Evolutionary conservation across 2,329 filamentous ascomycete genomes (phyloP).

Genomic region (Claviceps sp.): DNA sequence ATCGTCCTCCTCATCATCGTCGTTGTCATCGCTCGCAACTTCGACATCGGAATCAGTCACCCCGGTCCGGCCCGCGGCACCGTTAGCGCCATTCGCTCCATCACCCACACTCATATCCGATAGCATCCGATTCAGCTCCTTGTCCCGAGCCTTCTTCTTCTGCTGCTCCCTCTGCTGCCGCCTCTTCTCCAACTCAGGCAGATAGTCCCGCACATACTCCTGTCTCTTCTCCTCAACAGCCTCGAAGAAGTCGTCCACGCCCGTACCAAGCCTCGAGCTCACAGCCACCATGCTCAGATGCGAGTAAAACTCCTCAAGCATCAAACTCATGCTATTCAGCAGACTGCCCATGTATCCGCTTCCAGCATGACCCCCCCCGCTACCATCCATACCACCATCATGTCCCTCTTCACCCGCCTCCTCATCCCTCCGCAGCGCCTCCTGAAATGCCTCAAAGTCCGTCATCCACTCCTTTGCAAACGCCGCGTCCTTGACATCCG

Average conservation of each 20-base stretch:
- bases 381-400: constrained; percentile 46
- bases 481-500: constrained; percentile 78
- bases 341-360: constrained; percentile 94
- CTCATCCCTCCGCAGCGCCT: constrained; percentile 69
- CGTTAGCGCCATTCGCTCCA: constrained; percentile 14
- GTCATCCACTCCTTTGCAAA: constrained; percentile 99
- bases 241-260: constrained; percentile 85
- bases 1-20: constrained; percentile 40
- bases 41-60: constrained; percentile 34
- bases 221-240: constrained; percentile 76
- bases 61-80: constrained; percentile 13
- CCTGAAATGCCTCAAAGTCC: constrained; percentile 92
- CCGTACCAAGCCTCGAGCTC: constrained; percentile 81
- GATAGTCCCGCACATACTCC: constrained; percentile 85
- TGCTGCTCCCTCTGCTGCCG: constrained; percentile 61
- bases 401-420: constrained; percentile 63
- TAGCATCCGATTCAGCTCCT: constrained; percentile 88
- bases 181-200: constrained; percentile 75
- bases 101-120: constrained; percentile 58
- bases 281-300: constrained; percentile 89
- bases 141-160: constrained; percentile 58
- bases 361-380: constrained; percentile 55
- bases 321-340: constrained; percentile 93
- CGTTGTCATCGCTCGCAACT: constrained; percentile 41
- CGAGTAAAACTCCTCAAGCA: constrained; percentile 95